Evolutionary conservation across 495 filamentous ascomycete species (phyloP).

Genomic region (Margaritispora aquatica): DNA sequence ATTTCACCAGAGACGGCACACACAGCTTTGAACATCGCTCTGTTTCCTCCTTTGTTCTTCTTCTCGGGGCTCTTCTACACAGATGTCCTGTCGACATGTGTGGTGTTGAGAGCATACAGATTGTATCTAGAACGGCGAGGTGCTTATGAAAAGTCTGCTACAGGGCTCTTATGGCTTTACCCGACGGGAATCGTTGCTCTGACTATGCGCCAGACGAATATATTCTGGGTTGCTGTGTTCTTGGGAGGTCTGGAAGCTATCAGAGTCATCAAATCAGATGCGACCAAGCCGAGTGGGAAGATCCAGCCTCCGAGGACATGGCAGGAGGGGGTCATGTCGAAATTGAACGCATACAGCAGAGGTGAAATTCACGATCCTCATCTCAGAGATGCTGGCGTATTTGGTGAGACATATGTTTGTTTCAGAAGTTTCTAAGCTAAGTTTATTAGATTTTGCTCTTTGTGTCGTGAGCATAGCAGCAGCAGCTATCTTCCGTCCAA

Average conservation of each 20-base stretch:
- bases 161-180: conserved; percentile 40
- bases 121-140: conserved; percentile 46
- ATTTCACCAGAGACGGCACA: conserved; percentile 33
- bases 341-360: conserved; percentile 9
- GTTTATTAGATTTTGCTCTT: conserved; percentile 27
- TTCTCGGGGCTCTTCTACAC: conserved; percentile 94
- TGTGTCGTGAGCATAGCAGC: conserved; percentile 53
- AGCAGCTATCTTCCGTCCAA: conserved; percentile 45
- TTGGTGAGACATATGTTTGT: conserved; percentile 10
- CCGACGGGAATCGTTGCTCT: conserved; percentile 51
- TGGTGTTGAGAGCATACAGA: conserved; percentile 60
- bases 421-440: neutral
- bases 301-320: neutral
- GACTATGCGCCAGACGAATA: conserved; percentile 85
- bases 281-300: conserved; percentile 9
- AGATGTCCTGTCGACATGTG: conserved; percentile 65
- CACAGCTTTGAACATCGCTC: conserved; percentile 69
- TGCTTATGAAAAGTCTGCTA: conserved; percentile 19
- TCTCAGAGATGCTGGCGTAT: conserved; percentile 15
- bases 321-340: conserved; percentile 22
- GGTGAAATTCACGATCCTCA: conserved; percentile 22
- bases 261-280: conserved; percentile 35
- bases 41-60: conserved; percentile 92
- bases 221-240: conserved; percentile 90
- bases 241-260: conserved; percentile 70